Percentiles rank a stretch among this genome's conserved stretches.
phyloP scores from a whole-genome alignment of 2,329 filamentous ascomycete species.

The Ophiostoma novo-ulmi region DNA sequence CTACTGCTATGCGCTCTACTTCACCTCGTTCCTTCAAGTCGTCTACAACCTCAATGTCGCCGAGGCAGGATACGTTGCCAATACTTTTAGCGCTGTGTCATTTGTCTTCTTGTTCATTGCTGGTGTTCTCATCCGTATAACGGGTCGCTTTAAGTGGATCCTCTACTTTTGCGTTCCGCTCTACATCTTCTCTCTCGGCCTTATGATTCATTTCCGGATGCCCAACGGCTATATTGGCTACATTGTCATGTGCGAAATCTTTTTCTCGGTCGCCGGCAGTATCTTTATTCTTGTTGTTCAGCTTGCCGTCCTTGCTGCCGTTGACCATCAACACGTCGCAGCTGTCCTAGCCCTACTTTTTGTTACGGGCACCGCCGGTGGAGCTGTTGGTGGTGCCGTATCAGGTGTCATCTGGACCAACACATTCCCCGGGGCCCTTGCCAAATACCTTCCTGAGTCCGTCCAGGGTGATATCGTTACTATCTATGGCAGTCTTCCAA shows the following conservation, averaged over 20 bases:
- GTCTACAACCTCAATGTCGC: slow-evolving; percentile 36
- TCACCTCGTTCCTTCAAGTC: slow-evolving; percentile 47
- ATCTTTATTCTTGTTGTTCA: slow-evolving; percentile 8
- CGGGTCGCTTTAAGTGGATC: slow-evolving; percentile 45
- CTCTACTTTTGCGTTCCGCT: slow-evolving; percentile 47
- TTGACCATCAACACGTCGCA: slow-evolving; percentile 21
- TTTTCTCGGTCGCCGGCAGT: slow-evolving; percentile 30
- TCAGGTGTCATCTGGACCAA: slow-evolving; percentile 58
- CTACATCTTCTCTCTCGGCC: slow-evolving; percentile 49
- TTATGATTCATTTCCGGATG: slow-evolving; percentile 53
- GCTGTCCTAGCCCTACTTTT: slow-evolving; percentile 37
- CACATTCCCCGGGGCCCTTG: slow-evolving; percentile 48
- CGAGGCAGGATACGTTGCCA: slow-evolving; percentile 50
- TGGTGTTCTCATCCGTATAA: slow-evolving; percentile 35
- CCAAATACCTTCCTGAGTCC: slow-evolving; percentile 43
- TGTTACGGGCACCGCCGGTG: slow-evolving; percentile 47
- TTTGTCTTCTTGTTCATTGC: slow-evolving; percentile 44
- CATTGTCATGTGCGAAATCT: slow-evolving; percentile 54
- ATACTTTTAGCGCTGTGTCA: slow-evolving; percentile 25
- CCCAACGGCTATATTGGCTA: slow-evolving; percentile 46
- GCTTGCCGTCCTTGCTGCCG: slow-evolving; percentile 18
- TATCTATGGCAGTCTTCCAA: not conserved
- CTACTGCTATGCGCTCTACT: not conserved
- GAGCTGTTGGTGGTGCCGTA: slow-evolving; percentile 54
- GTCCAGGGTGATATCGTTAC: not conserved